These are phyloP conservation scores for Auxenochlorella pyrenoidosa DNA, from an alignment of 139 green algal species.

Conservation along the genomic window DNA sequence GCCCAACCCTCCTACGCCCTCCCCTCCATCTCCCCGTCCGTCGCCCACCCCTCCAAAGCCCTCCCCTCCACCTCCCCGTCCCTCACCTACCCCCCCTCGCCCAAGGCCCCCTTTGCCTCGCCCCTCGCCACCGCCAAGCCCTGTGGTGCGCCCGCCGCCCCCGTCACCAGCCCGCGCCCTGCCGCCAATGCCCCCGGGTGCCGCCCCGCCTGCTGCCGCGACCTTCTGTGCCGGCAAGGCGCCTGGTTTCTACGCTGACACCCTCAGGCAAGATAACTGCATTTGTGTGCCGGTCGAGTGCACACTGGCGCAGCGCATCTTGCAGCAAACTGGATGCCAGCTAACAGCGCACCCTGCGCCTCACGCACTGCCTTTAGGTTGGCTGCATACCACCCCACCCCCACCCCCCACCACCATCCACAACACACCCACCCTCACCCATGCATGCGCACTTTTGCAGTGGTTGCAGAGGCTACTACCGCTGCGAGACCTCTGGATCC, in stretches of 20 bases:
- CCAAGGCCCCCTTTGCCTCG: background rate
- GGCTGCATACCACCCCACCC: too few species aligned
- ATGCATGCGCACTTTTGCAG: too few species aligned
- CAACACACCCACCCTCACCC: too few species aligned
- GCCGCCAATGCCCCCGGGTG: background rate
- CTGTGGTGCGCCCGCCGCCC: background rate
- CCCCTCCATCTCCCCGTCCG: background rate
- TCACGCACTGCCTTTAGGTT: background rate
- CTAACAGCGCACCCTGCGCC: background rate
- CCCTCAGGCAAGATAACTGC: background rate
- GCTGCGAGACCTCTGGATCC: background rate
- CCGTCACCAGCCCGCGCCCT: background rate
- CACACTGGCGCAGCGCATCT: too few species aligned
- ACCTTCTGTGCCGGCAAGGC: constrained; percentile 17
- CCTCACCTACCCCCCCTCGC: background rate
- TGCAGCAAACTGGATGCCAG: background rate
- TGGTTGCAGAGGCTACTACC: constrained; percentile 17
- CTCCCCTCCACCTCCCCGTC: background rate
- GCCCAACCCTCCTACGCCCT: background rate
- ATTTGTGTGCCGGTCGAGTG: too few species aligned
- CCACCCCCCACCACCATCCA: too few species aligned
- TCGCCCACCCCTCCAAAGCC: background rate
- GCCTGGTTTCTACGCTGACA: constrained; percentile 30
- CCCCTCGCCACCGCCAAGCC: background rate
- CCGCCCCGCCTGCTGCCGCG: background rate